Base-by-base conservation (phyloP, 1,139 yeast genomes). In the Yamadazyma spencermartinsiae region DNA sequence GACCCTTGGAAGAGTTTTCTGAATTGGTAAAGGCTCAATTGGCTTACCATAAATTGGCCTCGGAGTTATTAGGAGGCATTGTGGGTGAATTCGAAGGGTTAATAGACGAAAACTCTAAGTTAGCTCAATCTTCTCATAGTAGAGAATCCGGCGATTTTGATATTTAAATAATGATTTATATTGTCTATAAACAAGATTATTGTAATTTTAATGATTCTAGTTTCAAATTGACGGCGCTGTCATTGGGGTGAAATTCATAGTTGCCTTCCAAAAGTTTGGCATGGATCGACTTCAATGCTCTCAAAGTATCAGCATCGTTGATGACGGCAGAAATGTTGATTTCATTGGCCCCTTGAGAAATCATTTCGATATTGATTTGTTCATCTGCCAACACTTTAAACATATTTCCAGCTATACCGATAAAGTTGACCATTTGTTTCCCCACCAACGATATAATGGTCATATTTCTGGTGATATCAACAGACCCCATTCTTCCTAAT, bases 331-430 rank as follows among this genome's bases (percentile, higher is more conserved):
- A 86, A 40, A 92, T 92, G 61, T 92, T 92, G 54, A 92, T 92
- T 65, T 92, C 98, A 57, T 92, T 90, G 24, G 98, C 97, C 50
- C 98, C 98, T 72, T 92, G 98, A 40, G 90, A 80, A 57, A 92
- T 92, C 98, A 92, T 92, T 63, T 92, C 98, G 52, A 92, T 89
- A 65, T 92, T 92, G 55, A 92, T 86, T 40, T 79, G 79, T 53
- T 92, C 96, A 56, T 87, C 94, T 4, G 98, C 98, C 52, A 92
- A 71, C 2, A 95, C 88, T 50, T 90, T 83, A 66, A 92, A 92
- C 97, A 92, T 92, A 49, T 88, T 84, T 32, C 98, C 97, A 0
- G 98, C 98, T 56, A 89, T 90, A 58, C 98, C 98, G 47, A 92
- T 86, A 58, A 86, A 79, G 58, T 89, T 96, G 55, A 89, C 92